Evolutionary conservation across 305 asterid genomes (phyloP).

Genomic region (Solanum hybrid): DNA sequence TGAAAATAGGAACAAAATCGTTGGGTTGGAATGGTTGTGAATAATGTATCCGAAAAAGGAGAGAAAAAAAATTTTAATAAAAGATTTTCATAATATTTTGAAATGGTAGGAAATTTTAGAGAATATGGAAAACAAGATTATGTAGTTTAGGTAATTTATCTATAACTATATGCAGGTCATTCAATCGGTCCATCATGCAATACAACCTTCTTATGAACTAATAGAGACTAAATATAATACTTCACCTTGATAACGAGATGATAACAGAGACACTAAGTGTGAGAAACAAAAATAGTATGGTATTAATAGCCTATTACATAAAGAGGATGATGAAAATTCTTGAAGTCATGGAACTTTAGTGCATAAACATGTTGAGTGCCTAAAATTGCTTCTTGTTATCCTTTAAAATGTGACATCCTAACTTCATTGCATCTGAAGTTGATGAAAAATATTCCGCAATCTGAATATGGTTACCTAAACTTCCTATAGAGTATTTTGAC

Average conservation of each 20-base stretch:
- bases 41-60: neutral
- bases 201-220: neutral
- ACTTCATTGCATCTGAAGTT: neutral
- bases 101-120: too few species aligned
- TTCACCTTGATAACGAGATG: neutral
- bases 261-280: neutral
- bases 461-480: neutral
- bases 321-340: neutral
- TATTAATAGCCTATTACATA: neutral
- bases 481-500: neutral
- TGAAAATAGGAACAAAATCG: neutral
- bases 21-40: neutral
- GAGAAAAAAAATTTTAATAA: neutral
- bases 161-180: neutral
- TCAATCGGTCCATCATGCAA: neutral
- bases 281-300: neutral
- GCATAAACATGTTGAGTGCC: neutral
- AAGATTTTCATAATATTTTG: neutral
- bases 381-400: neutral
- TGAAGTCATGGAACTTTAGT: neutral
- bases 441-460: neutral
- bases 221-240: neutral
- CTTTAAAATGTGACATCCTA: neutral
- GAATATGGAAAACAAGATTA: neutral
- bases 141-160: neutral